Evolutionary conservation across 2,329 filamentous ascomycete species (phyloP), one percentile per base, ranked within the genome.

Genomic region (Fragosphaeria purpurea): DNA sequence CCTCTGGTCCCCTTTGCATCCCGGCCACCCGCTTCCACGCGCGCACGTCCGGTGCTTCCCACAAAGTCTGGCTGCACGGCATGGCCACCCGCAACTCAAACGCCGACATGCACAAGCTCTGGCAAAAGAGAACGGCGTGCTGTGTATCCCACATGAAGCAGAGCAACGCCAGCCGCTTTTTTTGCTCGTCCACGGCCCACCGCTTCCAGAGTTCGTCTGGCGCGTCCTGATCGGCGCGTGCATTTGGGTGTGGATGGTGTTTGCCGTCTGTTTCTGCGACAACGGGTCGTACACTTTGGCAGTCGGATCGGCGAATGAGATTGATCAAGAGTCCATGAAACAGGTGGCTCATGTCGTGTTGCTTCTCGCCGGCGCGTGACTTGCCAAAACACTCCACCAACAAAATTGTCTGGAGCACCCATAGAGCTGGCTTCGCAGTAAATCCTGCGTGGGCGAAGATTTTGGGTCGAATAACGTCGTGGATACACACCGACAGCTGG

Each of bases 91-190:
- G 53, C 31, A 56, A 48, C 50, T 56, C 55, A 51, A 56, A 56
- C 4, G 55, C 53, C 1, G 53, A 56, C 55, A 56, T 56, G 41
- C 55, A 56, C n/a, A 56, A 43, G 34, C 55, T 56, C 44, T 56
- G 55, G 48, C 55, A 56, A 41, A 56, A 56, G 30, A 56, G 53
- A 7, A 56, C 55, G 30, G 55, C 55, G 31, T 56, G 55, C 39
- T 56, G 53, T 2, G 55, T 56, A 46, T 56, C 55, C 55, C 55
- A 56, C 51, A 56, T 53, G 47, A 56, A 56, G 39, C 53, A 56
- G 34, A 47, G 41, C 10, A 56, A 41, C 1, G 55, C 55, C 4
- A 56, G 53, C 6, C 55, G 33, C 30, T 56, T 56, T 49, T 50
- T 56, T 33, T 56, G 49, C 33, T 56, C 55, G 3, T 46, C 51